A percentile compares a stretch with the other conserved stretches of the same genome.
Conservation (phyloP, 495 filamentous ascomycete species). For the Opeltia flavorubescens region DNA sequence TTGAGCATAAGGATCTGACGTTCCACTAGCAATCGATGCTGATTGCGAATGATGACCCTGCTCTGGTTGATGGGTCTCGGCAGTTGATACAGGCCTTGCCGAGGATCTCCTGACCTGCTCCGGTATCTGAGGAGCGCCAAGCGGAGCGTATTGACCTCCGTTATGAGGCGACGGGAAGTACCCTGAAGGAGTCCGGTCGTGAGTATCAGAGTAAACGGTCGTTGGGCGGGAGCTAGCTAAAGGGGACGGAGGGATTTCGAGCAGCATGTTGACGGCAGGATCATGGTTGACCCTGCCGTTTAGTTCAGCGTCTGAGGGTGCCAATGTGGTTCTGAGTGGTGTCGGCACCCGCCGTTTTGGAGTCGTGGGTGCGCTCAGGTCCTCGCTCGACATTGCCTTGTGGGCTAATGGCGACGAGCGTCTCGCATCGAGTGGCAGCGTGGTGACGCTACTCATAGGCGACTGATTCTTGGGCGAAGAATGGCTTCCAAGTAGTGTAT, state of each 20-base stretch:
- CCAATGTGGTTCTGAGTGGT: background rate
- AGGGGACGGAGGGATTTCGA: constrained; percentile 2
- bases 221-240: background rate
- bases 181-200: background rate
- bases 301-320: constrained; percentile 1
- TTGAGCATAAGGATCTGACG: background rate
- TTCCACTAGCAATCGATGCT: constrained; percentile 1
- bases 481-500: constrained; percentile 7
- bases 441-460: constrained; percentile 4
- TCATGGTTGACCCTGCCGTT: constrained; percentile 3
- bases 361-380: background rate
- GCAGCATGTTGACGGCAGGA: constrained; percentile 4
- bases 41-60: constrained; percentile 1
- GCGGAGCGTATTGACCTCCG: background rate
- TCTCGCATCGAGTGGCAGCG: background rate
- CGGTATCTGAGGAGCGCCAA: background rate
- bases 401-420: background rate
- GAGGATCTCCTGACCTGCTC: background rate
- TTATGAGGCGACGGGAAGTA: background rate
- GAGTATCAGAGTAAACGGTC: background rate
- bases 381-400: background rate
- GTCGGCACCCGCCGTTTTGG: background rate
- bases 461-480: constrained; percentile 1
- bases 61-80: background rate
- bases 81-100: background rate